Evolutionary conservation across 805 yeast species (phyloP), one percentile per base, ranked within the genome.

Genomic region (Lipomyces oligophaga): DNA sequence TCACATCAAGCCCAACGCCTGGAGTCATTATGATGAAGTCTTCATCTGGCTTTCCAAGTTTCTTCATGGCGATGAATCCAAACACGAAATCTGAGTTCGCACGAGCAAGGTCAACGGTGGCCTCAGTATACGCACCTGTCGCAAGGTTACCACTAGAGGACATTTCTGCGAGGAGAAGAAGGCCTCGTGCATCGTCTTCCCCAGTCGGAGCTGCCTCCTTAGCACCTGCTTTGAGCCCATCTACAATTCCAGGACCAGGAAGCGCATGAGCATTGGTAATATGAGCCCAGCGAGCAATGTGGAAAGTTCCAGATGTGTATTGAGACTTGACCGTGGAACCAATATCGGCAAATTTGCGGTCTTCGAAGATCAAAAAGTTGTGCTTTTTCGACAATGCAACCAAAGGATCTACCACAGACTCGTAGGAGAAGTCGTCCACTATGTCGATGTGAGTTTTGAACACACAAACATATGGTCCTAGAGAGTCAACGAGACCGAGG

Each of bases 11-110:
- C 2, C 97, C 97, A 32, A 93, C 98, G 52, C 99, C 99, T 0
- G 99, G 99, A 0, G 98, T 90, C 93, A 93, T 82, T 48, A 89
- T 79, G 33, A 93, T 68, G 96, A 97, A 93, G 68, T 93, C 98
- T 60, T 84, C 89, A 1, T 90, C 93, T 59, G 81, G 93, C 2
- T 76, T 81, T 35, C 76, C 74, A 85, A 89, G 85, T 48, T 81
- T 81, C 61, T 78, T 77, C 65, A 88, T 97, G 0, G 98, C 97
- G 68, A 93, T 93, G 66, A 90, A 93, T 0, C 99, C 99, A 68
- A 93, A 83, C 25, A 87, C 96, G 69, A 93, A 93, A 49, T 83
- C 88, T 60, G 78, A 81, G 68, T 90, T 95, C 22, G 80, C 65
- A 62, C 85, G 83, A 11, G 95, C 96, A 53, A 93, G 87, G 26